These are phyloP conservation scores for Epicoccum sorghinum DNA, from an alignment of 2,329 filamentous ascomycete genomes.

Conservation along the genomic window DNA sequence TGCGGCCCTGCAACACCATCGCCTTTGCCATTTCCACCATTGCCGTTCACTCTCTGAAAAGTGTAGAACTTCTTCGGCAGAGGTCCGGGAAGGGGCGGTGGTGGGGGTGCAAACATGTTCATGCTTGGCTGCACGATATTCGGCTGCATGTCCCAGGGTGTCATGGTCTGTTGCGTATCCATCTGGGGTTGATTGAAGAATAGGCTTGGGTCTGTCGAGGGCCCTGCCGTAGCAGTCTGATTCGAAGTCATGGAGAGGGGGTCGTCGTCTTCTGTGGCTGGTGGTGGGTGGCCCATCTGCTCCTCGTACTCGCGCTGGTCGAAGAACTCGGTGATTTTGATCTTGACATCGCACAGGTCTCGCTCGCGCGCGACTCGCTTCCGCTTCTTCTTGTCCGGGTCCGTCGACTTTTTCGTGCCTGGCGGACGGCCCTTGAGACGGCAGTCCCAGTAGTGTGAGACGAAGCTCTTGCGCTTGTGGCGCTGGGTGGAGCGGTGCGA, in stretches of 20 bases:
- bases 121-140: conserved; percentile 22
- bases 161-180: conserved; percentile 21
- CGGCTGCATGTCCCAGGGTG: conserved; percentile 34
- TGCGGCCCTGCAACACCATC: conserved; percentile 75
- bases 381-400: conserved; percentile 81
- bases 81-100: conserved; percentile 9
- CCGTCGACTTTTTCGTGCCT: conserved; percentile 78
- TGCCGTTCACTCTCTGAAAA: conserved; percentile 78
- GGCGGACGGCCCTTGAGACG: conserved; percentile 79
- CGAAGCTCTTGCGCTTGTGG: conserved; percentile 82
- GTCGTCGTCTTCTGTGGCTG: conserved; percentile 19
- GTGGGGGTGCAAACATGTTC: conserved; percentile 22
- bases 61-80: conserved; percentile 61
- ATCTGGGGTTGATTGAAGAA: conserved; percentile 32
- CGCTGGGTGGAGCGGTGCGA: conserved; percentile 81
- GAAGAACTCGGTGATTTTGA: conserved; percentile 83
- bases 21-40: conserved; percentile 73
- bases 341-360: conserved; percentile 85
- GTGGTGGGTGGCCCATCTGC: conserved; percentile 39
- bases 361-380: conserved; percentile 76
- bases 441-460: conserved; percentile 86
- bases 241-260: conserved; percentile 12
- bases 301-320: conserved; percentile 55
- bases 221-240: conserved; percentile 6
- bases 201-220: conserved; percentile 18